phyloP scores from a whole-genome alignment of 495 filamentous ascomycete species.

The Penicillium antarcticum region DNA sequence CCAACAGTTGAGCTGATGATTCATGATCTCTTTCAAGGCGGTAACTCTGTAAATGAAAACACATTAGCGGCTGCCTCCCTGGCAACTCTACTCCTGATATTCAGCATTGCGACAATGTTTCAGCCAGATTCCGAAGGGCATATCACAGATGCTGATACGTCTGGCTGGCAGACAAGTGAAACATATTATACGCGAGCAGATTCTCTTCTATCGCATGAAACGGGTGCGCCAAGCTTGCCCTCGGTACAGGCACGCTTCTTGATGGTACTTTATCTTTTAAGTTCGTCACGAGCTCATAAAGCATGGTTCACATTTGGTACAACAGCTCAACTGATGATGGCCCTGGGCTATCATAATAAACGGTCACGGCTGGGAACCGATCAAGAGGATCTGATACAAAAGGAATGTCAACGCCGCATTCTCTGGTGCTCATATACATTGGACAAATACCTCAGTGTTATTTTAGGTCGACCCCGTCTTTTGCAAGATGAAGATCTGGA shows the following conservation, averaged over 20 bases:
- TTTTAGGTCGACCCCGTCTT: slow-evolving; percentile 24
- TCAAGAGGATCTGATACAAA: slow-evolving; percentile 3
- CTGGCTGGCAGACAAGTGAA: slow-evolving; percentile 19
- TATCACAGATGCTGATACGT: slow-evolving; percentile 12
- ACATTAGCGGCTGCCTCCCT: neutral
- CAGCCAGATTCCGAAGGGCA: slow-evolving; percentile 5
- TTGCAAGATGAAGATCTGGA: slow-evolving; percentile 27
- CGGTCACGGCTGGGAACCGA: neutral
- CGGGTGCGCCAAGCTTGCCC: slow-evolving; percentile 14
- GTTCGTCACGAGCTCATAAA: slow-evolving; percentile 25
- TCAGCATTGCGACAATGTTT: slow-evolving; percentile 22
- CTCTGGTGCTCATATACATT: slow-evolving; percentile 31
- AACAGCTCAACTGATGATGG: slow-evolving; percentile 28
- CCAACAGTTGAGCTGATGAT: slow-evolving; percentile 18
- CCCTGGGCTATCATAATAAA: slow-evolving; percentile 23
- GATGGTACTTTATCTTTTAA: slow-evolving; percentile 24
- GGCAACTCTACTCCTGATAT: slow-evolving; percentile 21
- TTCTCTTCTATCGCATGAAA: slow-evolving; percentile 14
- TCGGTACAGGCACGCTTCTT: slow-evolving; percentile 27
- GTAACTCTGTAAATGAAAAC: neutral
- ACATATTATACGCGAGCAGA: slow-evolving; percentile 24
- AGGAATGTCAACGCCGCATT: slow-evolving; percentile 22
- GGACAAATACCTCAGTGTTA: slow-evolving; percentile 30
- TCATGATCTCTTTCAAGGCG: slow-evolving; percentile 7
- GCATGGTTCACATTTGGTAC: slow-evolving; percentile 31